Percentiles rank a stretch among this genome's conserved stretches.
phyloP scores from a whole-genome alignment of 306 rosid genomes.

The Prunus armeniaca region DNA sequence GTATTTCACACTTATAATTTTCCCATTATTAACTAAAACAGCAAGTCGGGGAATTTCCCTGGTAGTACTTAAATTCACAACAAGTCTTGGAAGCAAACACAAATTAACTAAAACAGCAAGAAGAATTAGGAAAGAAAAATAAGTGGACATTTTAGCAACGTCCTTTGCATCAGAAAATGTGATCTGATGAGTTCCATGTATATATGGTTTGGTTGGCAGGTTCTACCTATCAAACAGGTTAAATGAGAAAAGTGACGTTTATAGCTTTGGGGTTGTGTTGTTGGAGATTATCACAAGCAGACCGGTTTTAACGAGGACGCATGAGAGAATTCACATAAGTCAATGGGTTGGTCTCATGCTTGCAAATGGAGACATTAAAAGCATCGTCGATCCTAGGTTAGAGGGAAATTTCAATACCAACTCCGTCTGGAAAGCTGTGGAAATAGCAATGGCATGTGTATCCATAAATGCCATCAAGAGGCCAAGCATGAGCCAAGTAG shows the following conservation, averaged over 20 bases:
- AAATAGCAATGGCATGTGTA: constrained; percentile 25
- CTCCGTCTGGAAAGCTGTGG: constrained; percentile 31
- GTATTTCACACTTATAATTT: not conserved
- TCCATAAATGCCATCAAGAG: not conserved
- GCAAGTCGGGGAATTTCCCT: too few species aligned
- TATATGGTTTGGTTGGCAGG: constrained; percentile 3
- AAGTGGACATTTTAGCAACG: too few species aligned
- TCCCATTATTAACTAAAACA: too few species aligned
- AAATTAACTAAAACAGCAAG: too few species aligned
- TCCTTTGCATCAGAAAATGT: too few species aligned
- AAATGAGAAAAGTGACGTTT: constrained; percentile 22
- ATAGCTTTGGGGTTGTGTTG: constrained; percentile 23
- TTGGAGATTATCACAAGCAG: constrained; percentile 19
- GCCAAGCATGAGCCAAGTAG: constrained; percentile 29
- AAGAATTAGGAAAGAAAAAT: too few species aligned
- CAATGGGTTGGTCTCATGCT: constrained; percentile 26
- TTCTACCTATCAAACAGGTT: constrained; percentile 12
- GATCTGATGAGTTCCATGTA: not conserved
- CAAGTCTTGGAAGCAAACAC: too few species aligned
- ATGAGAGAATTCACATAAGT: constrained; percentile 1
- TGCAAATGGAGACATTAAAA: constrained; percentile 14
- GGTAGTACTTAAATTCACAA: not conserved
- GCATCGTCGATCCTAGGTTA: constrained; percentile 22
- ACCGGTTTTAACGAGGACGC: constrained; percentile 1
- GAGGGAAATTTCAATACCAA: not conserved